Conservation (phyloP, 352 stramenopile genomes). For the Globisporangium yorkense region DNA sequence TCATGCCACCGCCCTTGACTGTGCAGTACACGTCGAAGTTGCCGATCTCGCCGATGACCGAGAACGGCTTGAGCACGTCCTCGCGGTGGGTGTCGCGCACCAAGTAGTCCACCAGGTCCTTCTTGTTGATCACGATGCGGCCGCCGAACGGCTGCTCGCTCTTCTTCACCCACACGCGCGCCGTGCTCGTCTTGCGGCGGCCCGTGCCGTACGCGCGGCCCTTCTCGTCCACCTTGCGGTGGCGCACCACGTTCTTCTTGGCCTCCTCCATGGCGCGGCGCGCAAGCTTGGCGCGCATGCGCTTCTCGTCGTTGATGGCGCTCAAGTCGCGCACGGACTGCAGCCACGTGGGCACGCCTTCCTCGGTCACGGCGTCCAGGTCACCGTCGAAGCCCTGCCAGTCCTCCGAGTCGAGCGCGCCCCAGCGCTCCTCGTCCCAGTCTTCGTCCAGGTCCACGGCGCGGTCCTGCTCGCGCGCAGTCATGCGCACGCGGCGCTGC, state of each 20-base stretch:
- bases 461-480: constrained; percentile 22
- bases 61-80: constrained; percentile 80
- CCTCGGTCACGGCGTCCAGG: constrained; percentile 65
- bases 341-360: constrained; percentile 78
- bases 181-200: constrained; percentile 91
- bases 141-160: constrained; percentile 68
- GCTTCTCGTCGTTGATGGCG: constrained; percentile 56
- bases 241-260: constrained; percentile 68
- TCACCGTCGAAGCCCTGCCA: constrained; percentile 81
- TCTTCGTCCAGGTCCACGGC: constrained; percentile 39
- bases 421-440: constrained; percentile 69
- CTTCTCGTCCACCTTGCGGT: constrained; percentile 66
- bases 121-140: constrained; percentile 92
- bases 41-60: constrained; percentile 62
- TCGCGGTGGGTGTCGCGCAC: constrained; percentile 87
- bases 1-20: constrained; percentile 91
- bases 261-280: constrained; percentile 61
- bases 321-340: constrained; percentile 73
- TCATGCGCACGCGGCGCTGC: constrained; percentile 13
- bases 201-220: constrained; percentile 88
- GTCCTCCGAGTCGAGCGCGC: constrained; percentile 55
- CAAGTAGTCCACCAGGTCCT: constrained; percentile 93
- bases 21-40: constrained; percentile 91
- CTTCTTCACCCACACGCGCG: constrained; percentile 93
- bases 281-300: constrained; percentile 57